Base-by-base conservation (phyloP, 495 filamentous ascomycete genomes). In the Zalerion maritima region DNA sequence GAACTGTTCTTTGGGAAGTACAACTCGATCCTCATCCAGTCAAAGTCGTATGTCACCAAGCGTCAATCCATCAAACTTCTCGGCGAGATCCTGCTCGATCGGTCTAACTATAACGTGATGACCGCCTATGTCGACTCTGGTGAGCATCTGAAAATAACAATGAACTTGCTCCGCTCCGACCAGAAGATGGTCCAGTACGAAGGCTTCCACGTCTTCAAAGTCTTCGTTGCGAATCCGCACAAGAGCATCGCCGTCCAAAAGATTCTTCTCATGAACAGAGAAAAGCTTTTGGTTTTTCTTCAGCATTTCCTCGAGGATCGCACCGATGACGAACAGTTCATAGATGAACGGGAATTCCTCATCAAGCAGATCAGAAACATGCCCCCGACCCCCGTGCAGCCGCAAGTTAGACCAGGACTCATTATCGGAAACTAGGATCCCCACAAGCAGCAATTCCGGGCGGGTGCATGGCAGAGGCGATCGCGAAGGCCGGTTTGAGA, bases 101-200 rank as follows among this genome's bases (percentile, higher is more conserved):
- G 91, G 18, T 80, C 85, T 33, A 94, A 96, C 54, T 99, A 96
- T 65, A 81, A 74, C 49, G 80, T 96, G 46, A 99, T 99, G 91
- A 93, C 86, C 33, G 68, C 71, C 22, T 99, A 99, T 55, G 89
- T 99, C 26, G 84, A 94, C 49, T 74, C 79, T 22, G 84, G 84
- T 21, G 86, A 94, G 43, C 83, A 96, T 46, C 67, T 99, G 37
- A 99, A 99, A 60, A 71, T 94, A 30, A 86, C 81, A 56, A 99
- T 99, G 91, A 94, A 92, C 49, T 61, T 96, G 29, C 58, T 99
- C 31, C 70, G 80, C 27, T 87, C 94, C 52, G 87, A 96, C 49
- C 71, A 86, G 42, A 85, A 89, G 50, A 99, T 96, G 82, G 89
- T 99, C 28, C 86, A 94, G 48, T 99, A 96, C 47, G 91, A 99